Conservation (phyloP, 2,329 filamentous ascomycete genomes). For the Biscogniauxia sp. region DNA sequence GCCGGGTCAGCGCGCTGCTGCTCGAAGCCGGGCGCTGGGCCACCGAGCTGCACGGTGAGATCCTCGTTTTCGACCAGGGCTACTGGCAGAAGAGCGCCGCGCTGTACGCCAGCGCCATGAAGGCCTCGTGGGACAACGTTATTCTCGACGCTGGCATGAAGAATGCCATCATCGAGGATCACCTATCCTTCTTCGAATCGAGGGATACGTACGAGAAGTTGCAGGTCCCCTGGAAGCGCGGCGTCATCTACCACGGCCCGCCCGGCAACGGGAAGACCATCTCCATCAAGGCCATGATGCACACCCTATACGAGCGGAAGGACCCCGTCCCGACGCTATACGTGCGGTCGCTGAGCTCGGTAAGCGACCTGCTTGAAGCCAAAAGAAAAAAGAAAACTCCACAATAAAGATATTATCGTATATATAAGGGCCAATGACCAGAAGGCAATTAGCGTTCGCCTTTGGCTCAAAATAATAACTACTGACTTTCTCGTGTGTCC, state of each 20-base stretch:
- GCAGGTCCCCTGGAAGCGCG: constrained; percentile 69
- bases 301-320: constrained; percentile 54
- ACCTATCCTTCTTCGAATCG: constrained; percentile 62
- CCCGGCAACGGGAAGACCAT: constrained; percentile 68
- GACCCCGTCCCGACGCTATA: constrained; percentile 59
- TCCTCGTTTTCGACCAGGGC: constrained; percentile 65
- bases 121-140: constrained; percentile 62
- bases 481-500: constrained; percentile 28
- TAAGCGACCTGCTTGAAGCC: constrained; percentile 27
- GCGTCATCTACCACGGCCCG: constrained; percentile 66
- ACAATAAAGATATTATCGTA: no score
- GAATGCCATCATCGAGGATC: constrained; percentile 59
- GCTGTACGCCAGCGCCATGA: constrained; percentile 55
- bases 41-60: constrained; percentile 57
- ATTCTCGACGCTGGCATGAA: constrained; percentile 67
- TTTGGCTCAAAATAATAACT: no score
- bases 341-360: constrained; percentile 49
- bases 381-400: no score
- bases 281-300: constrained; percentile 68
- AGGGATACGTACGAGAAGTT: constrained; percentile 57
- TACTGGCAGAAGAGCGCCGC: constrained; percentile 62
- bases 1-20: constrained; percentile 47
- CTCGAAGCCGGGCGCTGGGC: constrained; percentile 54
- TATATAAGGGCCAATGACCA: no score
- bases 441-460: no score